Evolutionary conservation across 768 basidiomycete species (phyloP), one percentile per base, ranked within the genome.

Genomic region (Rhodosporidiobolus sp.): DNA sequence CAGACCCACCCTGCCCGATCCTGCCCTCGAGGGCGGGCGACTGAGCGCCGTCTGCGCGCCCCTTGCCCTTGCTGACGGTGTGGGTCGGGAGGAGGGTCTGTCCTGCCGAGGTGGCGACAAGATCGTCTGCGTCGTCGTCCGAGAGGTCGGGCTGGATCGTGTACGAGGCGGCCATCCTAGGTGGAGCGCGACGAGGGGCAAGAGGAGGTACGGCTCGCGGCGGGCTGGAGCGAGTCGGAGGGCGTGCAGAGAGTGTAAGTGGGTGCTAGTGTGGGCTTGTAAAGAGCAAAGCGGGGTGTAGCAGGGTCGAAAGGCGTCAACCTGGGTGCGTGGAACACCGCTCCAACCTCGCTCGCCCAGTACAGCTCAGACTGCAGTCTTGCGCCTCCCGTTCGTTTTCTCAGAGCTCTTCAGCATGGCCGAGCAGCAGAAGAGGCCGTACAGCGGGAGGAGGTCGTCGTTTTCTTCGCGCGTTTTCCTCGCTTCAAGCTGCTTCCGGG

Each of bases 41-140:
- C 32, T 6, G 63, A 50, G 24, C 55, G 10, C 61, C 61, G 4
- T 59, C 48, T 28, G 19, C 32, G 20, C 70, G 53, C 1, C 67
- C 70, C 38, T 69, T 76, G 43, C 75, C 70, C 65, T 75, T 71
- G 19, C 16, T 26, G 22, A 49, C 30, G 26, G 53, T 38, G 65
- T 67, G 64, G 22, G 71, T 63, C 16, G 71, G 71, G 60, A 72
- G 65, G 43, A 67, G 53, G 10, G 61, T 60, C 28, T 45, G n/a
- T 0, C 34, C 32, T 8, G 19, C 24, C 4, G 52, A 52, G 2
- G 63, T 57, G 14, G 70, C 72, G 43, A 71, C 71, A 46, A 72
- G 65, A 34, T 72, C 46, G 52, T 72, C 70, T 55, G 69, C 59
- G 20, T 68, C 69, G 30, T 63, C 63, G 62, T 71, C 70, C 1